Evolutionary conservation across 345 rosid genomes (phyloP).

Genomic region (Aquilaria sinensis): DNA sequence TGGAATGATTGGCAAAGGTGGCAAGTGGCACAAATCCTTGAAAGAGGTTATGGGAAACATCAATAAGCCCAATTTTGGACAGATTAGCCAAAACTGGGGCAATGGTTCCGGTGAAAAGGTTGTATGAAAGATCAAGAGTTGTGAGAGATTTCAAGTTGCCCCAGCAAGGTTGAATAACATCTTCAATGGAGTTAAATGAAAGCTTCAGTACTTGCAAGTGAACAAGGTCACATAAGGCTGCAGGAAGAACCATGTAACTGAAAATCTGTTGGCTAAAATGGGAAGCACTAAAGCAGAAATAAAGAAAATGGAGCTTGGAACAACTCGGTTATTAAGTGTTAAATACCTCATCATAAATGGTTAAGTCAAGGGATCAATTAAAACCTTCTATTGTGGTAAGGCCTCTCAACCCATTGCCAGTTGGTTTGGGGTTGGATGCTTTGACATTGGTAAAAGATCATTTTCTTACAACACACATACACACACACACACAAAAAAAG

Average conservation of each 20-base stretch:
- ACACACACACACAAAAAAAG: neutral
- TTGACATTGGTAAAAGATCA: neutral
- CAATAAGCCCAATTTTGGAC: slow-evolving; percentile 6
- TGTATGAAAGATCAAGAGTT: slow-evolving; percentile 7
- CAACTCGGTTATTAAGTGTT: neutral
- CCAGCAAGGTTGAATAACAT: slow-evolving; percentile 8
- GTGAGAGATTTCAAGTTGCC: slow-evolving; percentile 10
- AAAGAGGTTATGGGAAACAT: slow-evolving; percentile 12
- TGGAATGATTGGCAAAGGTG: slow-evolving; percentile 12
- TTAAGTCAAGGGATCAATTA: neutral
- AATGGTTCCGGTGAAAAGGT: slow-evolving; percentile 11
- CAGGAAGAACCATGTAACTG: neutral
- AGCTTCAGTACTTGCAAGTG: slow-evolving; percentile 7
- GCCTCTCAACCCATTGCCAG: no score
- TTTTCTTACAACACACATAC: neutral
- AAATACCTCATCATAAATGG: neutral
- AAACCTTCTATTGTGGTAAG: no score
- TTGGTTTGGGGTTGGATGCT: no score
- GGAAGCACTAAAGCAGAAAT: no score
- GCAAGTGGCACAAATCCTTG: slow-evolving; percentile 10
- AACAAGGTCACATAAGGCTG: slow-evolving; percentile 13
- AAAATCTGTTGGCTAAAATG: no score
- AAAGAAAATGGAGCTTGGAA: no score
- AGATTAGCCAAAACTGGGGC: slow-evolving; percentile 11
- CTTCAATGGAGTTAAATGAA: slow-evolving; percentile 13